Evolutionary conservation across 1,139 yeast species (phyloP), one percentile per base, ranked within the genome.

Genomic region (Taiozyma sp.): DNA sequence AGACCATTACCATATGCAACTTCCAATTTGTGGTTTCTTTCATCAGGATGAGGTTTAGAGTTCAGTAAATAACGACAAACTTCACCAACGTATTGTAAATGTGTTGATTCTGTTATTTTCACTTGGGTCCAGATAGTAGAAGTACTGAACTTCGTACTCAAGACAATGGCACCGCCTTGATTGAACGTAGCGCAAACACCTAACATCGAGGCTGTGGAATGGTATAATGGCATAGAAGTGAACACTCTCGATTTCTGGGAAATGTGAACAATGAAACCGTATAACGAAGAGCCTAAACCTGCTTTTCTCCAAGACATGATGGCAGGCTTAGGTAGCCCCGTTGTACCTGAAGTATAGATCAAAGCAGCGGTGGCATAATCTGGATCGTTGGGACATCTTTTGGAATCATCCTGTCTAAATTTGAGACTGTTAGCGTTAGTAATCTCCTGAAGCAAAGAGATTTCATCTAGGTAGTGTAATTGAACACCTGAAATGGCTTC

Each of bases 191-290:
- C 90, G 65, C 93, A 75, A 14, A 87, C 83, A 4, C 97, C 97
- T 54, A 92, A 72, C 70, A 90, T 78, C 0, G 96, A 87, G 3
- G 97, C 97, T 0, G 98, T 92, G 1, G 97, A 90, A 67, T 93
- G 98, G 65, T 92, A 93, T 56, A 93, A 72, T 1, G 99, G 98
- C 98, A 93, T 92, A 4, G 97, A 90, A 0, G 97, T 88, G 70
- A 87, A 87, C 8, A 90, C 84, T 12, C 78, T 80, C 24, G 88
- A 82, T 4, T 70, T 64, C 4, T 68, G 57, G n/a, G 71, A 68
- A 58, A 90, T 74, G 55, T 83, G 78, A 75, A 87, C 80, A 49
- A 88, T 84, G 57, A 78, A 76, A 1, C 91, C 90, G 66, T 89
- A 90, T 43, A 87, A 65, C 9, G 78, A 70, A 1, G 90, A 74